Conservation (phyloP, 805 yeast species). For the Hanseniaspora clermontiae region DNA sequence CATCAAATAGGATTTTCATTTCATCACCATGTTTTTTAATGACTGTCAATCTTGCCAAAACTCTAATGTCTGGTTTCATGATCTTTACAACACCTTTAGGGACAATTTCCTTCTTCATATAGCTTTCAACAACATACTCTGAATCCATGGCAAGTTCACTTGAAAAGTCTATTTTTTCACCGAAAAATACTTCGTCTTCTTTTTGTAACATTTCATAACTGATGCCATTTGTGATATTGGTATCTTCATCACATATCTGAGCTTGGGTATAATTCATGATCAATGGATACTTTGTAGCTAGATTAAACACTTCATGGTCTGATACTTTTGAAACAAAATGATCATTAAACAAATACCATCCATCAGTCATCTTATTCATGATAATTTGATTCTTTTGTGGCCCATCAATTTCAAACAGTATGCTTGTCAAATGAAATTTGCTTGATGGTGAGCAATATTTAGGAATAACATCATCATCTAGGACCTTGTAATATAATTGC, state of each 20-base stretch:
- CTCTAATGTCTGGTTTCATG: constrained; percentile 59
- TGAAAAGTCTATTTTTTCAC: constrained; percentile 50
- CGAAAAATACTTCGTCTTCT: constrained; percentile 58
- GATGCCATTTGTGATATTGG: constrained; percentile 25
- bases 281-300: constrained; percentile 65
- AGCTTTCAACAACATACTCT: constrained; percentile 74
- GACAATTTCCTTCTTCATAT: constrained; percentile 67
- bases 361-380: constrained; percentile 20
- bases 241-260: constrained; percentile 33
- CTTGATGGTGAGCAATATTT: constrained; percentile 19
- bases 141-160: constrained; percentile 92
- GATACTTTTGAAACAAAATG: constrained; percentile 68
- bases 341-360: constrained; percentile 84
- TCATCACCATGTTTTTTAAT: constrained; percentile 27
- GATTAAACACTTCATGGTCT: constrained; percentile 64
- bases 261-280: constrained; percentile 49
- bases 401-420: constrained; percentile 54
- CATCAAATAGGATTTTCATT: constrained; percentile 57
- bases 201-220: constrained; percentile 18
- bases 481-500: constrained; percentile 8
- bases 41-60: constrained; percentile 83
- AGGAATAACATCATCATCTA: constrained; percentile 10
- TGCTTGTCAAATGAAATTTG: constrained; percentile 54
- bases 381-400: constrained; percentile 40
- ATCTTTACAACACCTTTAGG: constrained; percentile 58